Conservation (phyloP, 208 protist species). For the Trypanosoma boissoni region DNA sequence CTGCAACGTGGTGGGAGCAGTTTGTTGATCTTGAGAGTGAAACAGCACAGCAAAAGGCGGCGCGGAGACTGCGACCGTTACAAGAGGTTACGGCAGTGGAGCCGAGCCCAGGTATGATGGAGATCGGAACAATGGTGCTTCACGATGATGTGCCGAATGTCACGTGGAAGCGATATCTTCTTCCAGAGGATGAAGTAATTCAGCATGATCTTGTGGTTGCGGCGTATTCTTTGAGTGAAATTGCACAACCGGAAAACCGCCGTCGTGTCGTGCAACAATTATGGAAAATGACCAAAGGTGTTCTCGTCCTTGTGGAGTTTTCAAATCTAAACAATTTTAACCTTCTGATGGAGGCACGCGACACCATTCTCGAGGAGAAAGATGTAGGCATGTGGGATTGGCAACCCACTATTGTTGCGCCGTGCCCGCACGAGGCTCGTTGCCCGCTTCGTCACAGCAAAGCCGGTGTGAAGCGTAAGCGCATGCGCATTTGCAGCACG, state of each 20-base stretch:
- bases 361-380: slow-evolving; percentile 82
- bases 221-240: slow-evolving; percentile 83
- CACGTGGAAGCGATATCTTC: slow-evolving; percentile 83
- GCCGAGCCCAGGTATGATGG: slow-evolving; percentile 88
- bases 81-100: slow-evolving; percentile 83
- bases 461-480: slow-evolving; percentile 77
- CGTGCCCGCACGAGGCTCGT: slow-evolving; percentile 80
- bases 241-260: slow-evolving; percentile 59
- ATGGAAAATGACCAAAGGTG: slow-evolving; percentile 86
- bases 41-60: slow-evolving; percentile 38
- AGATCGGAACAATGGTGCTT: slow-evolving; percentile 87
- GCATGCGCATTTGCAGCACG: slow-evolving; percentile 85
- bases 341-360: slow-evolving; percentile 85
- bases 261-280: slow-evolving; percentile 71
- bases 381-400: slow-evolving; percentile 85
- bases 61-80: slow-evolving; percentile 67
- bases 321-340: slow-evolving; percentile 86
- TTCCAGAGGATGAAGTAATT: slow-evolving; percentile 77
- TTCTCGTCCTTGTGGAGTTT: slow-evolving; percentile 83
- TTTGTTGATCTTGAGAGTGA: slow-evolving; percentile 74
- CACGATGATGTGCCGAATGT: slow-evolving; percentile 86
- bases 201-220: slow-evolving; percentile 85
- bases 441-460: slow-evolving; percentile 85
- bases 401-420: slow-evolving; percentile 85
- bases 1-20: slow-evolving; percentile 82